phyloP scores from a whole-genome alignment of 108 stramenopile species.

The Conticribra weissflogii region DNA sequence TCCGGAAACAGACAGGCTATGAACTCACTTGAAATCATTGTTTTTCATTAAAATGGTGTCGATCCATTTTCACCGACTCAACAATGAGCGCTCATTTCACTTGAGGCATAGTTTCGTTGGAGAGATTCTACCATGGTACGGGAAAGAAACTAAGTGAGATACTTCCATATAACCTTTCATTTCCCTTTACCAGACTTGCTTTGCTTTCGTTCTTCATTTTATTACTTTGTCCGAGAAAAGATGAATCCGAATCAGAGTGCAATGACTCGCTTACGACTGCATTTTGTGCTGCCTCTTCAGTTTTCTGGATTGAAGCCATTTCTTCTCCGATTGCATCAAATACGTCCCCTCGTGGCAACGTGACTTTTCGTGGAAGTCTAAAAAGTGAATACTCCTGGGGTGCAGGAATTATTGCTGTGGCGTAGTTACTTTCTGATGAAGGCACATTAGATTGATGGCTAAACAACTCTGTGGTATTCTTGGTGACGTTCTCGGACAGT shows the following conservation, averaged over 20 bases:
- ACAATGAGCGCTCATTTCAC: too few relatives aligned
- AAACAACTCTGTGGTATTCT: constrained; percentile 4
- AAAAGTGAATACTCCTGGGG: constrained; percentile 25
- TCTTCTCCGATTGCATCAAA: constrained; percentile 21
- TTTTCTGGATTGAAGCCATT: constrained; percentile 12
- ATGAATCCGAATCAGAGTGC: background rate
- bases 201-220: constrained; percentile 5
- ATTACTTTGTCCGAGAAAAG: background rate
- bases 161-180: constrained; percentile 19
- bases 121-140: constrained; percentile 18
- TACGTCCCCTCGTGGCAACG: background rate
- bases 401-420: constrained; percentile 8
- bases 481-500: constrained; percentile 8
- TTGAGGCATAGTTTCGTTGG: too few relatives aligned
- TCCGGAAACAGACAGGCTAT: too few relatives aligned
- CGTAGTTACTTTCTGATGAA: background rate
- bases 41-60: too few relatives aligned
- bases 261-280: background rate
- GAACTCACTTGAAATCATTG: too few relatives aligned
- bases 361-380: constrained; percentile 2
- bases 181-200: background rate
- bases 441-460: too few relatives aligned
- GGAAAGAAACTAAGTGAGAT: constrained; percentile 29
- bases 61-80: too few relatives aligned
- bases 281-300: constrained; percentile 2